Base-by-base conservation (phyloP, 23 red algal genomes). In the Gracilaria gracilis region DNA sequence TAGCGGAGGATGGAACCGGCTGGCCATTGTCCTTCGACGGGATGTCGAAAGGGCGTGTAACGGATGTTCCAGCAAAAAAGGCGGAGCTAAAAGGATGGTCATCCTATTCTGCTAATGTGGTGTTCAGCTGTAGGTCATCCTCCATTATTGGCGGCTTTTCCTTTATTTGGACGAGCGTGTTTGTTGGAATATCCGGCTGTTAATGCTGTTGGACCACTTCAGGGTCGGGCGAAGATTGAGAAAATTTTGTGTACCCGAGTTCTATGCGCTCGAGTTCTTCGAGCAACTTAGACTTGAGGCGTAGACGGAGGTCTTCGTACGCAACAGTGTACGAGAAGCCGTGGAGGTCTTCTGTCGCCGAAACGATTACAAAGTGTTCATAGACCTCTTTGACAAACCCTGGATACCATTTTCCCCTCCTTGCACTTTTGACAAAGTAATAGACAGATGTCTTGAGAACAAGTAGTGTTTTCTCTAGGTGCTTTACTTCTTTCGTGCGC, bases 271-370 rank as follows among this genome's bases (percentile, higher is more conserved):
- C 65, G 35, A 70, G 8, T 14, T 85, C 81, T 11, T 1, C 4
- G 20, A 69, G 61, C 42, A 85, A 4, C 55, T 37, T 27, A 0
- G 5, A 69, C 0, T 9, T 0, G 13, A 61, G 59, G 38, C 39
- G 25, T 6, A 85, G 15, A 3, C 61, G 40, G 54, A 82, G 79
- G 55, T 82, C 79, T 33, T 82, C 79, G 31, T 66, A 82, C 3
- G 55, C 48, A 31, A 82, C 79, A 16, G 1, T 14, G 35, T 53
- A 36, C 4, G 23, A 0, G 21, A 0, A 59, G 31, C 46, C 54
- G 20, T 32, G 17, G 20, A 58, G 48, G 0, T 82, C 19, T 7
- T 6, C 3, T 24, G 12, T 66, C 0, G 24, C 37, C n/a, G 50
- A 82, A n/a, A n/a, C n/a, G n/a, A n/a, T n/a, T n/a, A n/a, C n/a